phyloP scores from a whole-genome alignment of 345 rosid genomes.

The Physaria fendleri region DNA sequence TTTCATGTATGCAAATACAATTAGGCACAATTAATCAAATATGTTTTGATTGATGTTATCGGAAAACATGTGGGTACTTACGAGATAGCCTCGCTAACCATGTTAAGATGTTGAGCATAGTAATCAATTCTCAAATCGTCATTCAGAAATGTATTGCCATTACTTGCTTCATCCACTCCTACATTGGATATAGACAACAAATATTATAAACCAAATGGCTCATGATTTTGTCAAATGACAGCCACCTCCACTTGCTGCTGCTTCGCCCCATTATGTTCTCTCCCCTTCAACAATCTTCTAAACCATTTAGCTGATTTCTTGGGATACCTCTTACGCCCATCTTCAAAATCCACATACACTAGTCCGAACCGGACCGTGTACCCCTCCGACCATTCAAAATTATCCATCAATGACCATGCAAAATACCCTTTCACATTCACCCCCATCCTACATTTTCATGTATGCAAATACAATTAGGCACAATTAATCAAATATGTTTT shows the following conservation, averaged over 20 bases:
- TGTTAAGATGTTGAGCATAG: conserved; percentile 29
- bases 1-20: background rate
- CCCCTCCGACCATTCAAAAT: conserved; percentile 39
- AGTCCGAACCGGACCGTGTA: conserved; percentile 38
- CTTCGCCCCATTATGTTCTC: background rate
- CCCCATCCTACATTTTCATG: conserved; percentile 28
- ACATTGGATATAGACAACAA: background rate
- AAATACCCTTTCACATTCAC: conserved; percentile 37
- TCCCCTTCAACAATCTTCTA: conserved; percentile 15
- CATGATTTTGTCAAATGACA: conserved; percentile 6
- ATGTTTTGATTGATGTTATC: background rate
- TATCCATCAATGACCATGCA: conserved; percentile 41
- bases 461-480: background rate
- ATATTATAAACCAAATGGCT: background rate
- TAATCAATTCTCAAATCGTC: conserved; percentile 34
- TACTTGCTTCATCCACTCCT: conserved; percentile 30
- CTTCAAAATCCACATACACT: conserved; percentile 34
- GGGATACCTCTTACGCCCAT: conserved; percentile 27
- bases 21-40: no score
- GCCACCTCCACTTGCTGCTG: conserved; percentile 22
- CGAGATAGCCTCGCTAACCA: conserved; percentile 31
- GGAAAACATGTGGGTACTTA: conserved; percentile 10
- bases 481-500: no score
- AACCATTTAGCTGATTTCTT: conserved; percentile 38
- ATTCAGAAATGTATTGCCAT: conserved; percentile 1